Conservation (phyloP, 2,329 filamentous ascomycete genomes). For the Trichoderma atroviride region DNA sequence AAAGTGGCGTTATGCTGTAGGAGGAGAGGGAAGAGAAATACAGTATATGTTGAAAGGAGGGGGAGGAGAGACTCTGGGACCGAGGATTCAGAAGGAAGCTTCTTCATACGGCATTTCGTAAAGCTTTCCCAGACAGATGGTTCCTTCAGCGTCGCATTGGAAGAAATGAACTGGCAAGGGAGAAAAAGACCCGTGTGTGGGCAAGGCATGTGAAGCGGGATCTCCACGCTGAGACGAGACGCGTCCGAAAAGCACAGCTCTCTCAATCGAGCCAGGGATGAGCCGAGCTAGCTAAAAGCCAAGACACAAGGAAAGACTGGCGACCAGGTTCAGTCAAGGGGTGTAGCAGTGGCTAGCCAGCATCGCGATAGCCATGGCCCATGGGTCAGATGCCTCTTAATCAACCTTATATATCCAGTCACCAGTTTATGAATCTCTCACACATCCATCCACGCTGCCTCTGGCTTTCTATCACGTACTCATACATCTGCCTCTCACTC, state of each 20-base stretch:
- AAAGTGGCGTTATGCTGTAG: conserved; percentile 24
- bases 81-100: neutral
- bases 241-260: conserved; percentile 14
- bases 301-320: conserved; percentile 15
- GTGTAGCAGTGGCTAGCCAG: neutral
- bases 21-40: neutral
- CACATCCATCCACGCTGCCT: neutral
- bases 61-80: neutral
- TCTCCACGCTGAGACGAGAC: conserved; percentile 19
- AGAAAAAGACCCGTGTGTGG: neutral
- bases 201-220: conserved; percentile 14
- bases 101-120: neutral
- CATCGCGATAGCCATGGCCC: conserved; percentile 20
- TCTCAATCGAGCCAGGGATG: conserved; percentile 8
- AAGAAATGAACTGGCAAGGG: neutral
- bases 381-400: conserved; percentile 20
- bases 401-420: conserved; percentile 20
- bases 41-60: no score
- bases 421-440: neutral
- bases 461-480: neutral
- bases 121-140: neutral
- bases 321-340: conserved; percentile 15
- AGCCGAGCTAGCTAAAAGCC: conserved; percentile 13
- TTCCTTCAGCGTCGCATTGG: neutral
- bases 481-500: neutral